Evolutionary conservation across 2,329 filamentous ascomycete species (phyloP), one percentile per base, ranked within the genome.

Genomic region (Ascochyta pisi): DNA sequence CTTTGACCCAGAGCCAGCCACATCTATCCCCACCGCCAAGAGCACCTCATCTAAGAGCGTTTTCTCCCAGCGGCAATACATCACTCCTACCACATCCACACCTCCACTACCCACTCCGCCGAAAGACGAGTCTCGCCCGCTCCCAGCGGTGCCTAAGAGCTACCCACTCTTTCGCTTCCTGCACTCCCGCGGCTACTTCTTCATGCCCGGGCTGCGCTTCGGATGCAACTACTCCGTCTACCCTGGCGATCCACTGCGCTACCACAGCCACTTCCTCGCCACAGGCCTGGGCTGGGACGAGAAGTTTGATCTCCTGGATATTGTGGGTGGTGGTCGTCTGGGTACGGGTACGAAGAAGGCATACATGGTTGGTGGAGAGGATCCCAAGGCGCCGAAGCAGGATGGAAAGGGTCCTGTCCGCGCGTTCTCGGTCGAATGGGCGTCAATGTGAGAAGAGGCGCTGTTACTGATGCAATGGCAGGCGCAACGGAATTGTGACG

Each of bases 271-370:
- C 75, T 98, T 96, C 74, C 84, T 96, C 66, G 91, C 89, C 7
- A 89, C 89, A n/a, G 87, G 90, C 29, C 86, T 90, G 65, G 86
- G 82, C n/a, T 98, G 92, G 92, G 87, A 97, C 58, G 86, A 96
- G 67, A 86, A 92, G 65, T 89, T 99, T 53, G 84, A 90, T 34
- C 80, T 98, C 68, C 83, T 97, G 64, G 90, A 96, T 63, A 80
- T 99, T 13, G 89, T 98, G 15, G 89, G 88, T 19, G 92, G 92
- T 7, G 95, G 95, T 5, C 84, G 95, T 64, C 76, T 99, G 60
- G 95, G 93, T 0, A 98, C 95, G 2, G 91, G 91, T 45, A 95
- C 98, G 19, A 99, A 99, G 82, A 99, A 99, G 77, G 91, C 91
- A 0, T 97, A 92, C 68, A 79, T 99, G 50, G 83, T 99, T 54